phyloP scores from a whole-genome alignment of 2,329 filamentous ascomycete genomes.

The Penicillium sp. region DNA sequence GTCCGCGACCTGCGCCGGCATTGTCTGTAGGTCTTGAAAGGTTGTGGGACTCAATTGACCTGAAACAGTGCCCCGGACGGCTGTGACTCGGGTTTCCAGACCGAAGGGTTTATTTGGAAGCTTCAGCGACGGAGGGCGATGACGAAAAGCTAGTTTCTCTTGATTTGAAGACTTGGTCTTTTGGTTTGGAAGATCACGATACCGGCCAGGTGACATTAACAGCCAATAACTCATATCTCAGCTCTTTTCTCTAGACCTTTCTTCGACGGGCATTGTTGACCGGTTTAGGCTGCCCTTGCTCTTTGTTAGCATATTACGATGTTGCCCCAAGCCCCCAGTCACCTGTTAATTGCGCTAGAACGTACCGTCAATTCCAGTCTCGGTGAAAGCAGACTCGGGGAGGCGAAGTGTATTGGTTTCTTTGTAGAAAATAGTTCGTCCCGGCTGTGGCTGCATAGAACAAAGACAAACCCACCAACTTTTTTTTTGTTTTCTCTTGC shows the following conservation, averaged over 20 bases:
- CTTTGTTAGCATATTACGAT: background rate
- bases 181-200: background rate
- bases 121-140: conserved; percentile 10
- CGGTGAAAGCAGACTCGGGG: background rate
- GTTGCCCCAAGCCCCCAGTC: background rate
- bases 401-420: background rate
- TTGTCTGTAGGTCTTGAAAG: background rate
- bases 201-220: background rate
- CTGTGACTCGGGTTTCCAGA: background rate
- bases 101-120: background rate
- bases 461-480: background rate
- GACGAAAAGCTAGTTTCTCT: conserved; percentile 4
- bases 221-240: conserved; percentile 7
- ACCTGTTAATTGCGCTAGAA: background rate
- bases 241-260: background rate
- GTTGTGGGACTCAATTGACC: background rate
- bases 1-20: background rate
- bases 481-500: background rate
- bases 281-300: background rate
- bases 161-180: background rate
- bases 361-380: background rate
- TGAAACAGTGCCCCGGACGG: conserved; percentile 2
- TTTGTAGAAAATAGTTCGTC: background rate
- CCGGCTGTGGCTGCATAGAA: conserved; percentile 1
- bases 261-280: conserved; percentile 1